Base-by-base conservation (phyloP, 352 stramenopile species). In the Phytophthora crassamura region DNA sequence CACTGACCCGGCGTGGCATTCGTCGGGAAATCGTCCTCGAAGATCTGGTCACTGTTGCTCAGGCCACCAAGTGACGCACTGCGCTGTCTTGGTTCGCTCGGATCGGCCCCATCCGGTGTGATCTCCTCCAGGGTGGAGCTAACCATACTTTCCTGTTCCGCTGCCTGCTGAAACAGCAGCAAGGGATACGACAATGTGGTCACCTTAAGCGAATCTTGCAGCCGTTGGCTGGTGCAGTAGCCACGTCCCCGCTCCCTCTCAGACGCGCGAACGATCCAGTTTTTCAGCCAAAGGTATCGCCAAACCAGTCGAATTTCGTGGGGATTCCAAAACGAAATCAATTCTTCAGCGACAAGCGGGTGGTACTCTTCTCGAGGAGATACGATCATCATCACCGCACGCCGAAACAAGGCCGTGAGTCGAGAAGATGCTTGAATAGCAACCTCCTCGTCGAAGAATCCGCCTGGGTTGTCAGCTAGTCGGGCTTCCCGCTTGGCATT, bases 231-330 rank as follows among this genome's bases (percentile, higher is more conserved):
- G 30, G 74, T 84, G 2, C 59, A 79, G 50, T 91, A 94, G 0
- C 82, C 85, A 46, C 85, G 81, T 22, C 84, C 80, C 7, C 77
- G 67, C 49, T 94, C 82, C n/a, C 80, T 80, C 35, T 94, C 80
- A 5, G 80, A 89, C 10, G 87, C 79, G 16, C 81, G 74, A 16
- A 94, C 86, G 48, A 95, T 95, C 87, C 87, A 95, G 36, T 90
- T 90, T 32, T 90, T 90, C 9, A 95, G 69, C 85, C 85, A 95
- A 4, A 95, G 51, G 45, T 94, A 94, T 22, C 87, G 77, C 87
- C 87, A 95, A 40, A 95, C 83, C 7, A 90, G 59, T 25, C 82
- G 77, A 50, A 95, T 90, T 33, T 95, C 85, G 10, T 86, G 60
- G 5, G 79, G 75, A 2, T 57, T 81, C 87, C 87, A 95, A 32